Base-by-base conservation (phyloP, 2,329 filamentous ascomycete species). In the Colletotrichum sp. region DNA sequence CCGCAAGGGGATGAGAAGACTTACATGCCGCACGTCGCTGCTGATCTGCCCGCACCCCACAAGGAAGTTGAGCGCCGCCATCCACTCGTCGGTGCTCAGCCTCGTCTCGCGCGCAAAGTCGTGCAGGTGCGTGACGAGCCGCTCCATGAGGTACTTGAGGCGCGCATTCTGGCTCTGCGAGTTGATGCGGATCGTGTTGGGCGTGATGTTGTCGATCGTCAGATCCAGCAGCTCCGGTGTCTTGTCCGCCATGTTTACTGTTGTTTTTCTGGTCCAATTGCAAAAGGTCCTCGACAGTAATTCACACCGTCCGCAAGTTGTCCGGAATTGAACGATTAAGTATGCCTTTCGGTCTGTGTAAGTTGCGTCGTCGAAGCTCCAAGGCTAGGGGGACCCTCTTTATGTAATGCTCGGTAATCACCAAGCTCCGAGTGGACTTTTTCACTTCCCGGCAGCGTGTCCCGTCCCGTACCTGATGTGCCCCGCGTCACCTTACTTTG, bases 21-120 rank as follows among this genome's bases (percentile, higher is more conserved):
- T 18, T 84, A 92, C 91, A 84, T 94, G 92, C 78, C 94, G 88
- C 24, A 94, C 92, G 81, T 94, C 91, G 52, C 87, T 91, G 79
- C 91, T 93, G 68, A 91, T 95, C 81, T 95, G 89, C 2, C 94
- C 94, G 1, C 93, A 92, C 60, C 87, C 85, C 0, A 92, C 93
- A 18, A 96, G 84, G 84, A 95, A 96, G 28, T 91, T 84, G 67
- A 96, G 87, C 0, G 92, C 93, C 0, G 89, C 85, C 90, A 93
- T 93, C 94, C 94, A 96, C 85, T 96, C 94, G 4, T 90, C 85
- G 6, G 92, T 94, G 79, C 91, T 94, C 32, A 96, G 88, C 59
- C 94, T 86, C 1, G 94, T 95, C 82, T 96, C 94, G 39, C 94
- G 89, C 2, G 93, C 93, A 81, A 95, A 95, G 83, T 95, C 93